Evolutionary conservation across 2,329 filamentous ascomycete species (phyloP), one percentile per base, ranked within the genome.

Genomic region (Knoxdaviesia proteae): DNA sequence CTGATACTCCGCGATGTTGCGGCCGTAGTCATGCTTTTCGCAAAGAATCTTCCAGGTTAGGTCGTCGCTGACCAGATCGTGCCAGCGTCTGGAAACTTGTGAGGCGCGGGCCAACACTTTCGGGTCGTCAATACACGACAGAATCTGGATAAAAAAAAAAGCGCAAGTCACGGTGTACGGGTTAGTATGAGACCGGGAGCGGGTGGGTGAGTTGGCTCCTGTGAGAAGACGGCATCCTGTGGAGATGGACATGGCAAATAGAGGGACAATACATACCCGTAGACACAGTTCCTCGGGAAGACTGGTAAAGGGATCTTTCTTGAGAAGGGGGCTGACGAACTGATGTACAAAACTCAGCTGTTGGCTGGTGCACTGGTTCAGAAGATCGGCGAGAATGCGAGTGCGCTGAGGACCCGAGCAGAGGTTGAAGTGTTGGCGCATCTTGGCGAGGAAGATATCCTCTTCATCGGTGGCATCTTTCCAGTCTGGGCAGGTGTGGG

Each of bases 41-140:
- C 88, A 96, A 20, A 98, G 69, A 47, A 90, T 84, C 64, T 94
- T 94, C 90, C 90, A 98, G 1, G 90, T 93, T 61, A 94, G 87
- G 58, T 98, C 90, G 58, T 98, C 90, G 55, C 81, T 88, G 41
- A 98, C 69, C 6, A 98, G 69, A 58, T 94, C 87, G 48, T 84
- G 74, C 90, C 90, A 98, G 57, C 87, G 74, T 49, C 77, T 77
- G 43, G 90, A 98, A n/a, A 98, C 90, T 58, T 96, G 88, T 5
- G 88, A 94, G 42, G 90, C 83, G 56, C 90, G 74, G 36, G 87
- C 88, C 39, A 98, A 69, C 3, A 92, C 92, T 56, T 87, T 90
- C 1, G 90, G 87, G 54, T 98, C 90, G 54, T 98, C 90, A 54
- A 98, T 88, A 57, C 93, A 98, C 38, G 88, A 93, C 41, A 98